phyloP scores from a whole-genome alignment of 179 eudicot species.

The Pouteria campechiana region DNA sequence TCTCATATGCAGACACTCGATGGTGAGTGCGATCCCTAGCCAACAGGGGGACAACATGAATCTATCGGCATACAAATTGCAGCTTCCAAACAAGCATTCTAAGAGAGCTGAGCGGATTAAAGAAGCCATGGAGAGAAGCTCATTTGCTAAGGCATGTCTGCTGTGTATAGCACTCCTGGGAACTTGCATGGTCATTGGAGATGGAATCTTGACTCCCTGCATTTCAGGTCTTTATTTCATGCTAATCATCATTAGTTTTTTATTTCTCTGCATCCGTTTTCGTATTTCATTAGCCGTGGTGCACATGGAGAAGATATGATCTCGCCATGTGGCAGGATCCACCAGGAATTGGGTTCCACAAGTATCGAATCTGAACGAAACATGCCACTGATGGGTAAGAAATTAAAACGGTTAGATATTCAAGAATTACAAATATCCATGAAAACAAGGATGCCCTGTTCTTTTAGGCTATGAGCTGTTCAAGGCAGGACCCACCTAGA shows the following conservation, averaged over 20 bases:
- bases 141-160: slow-evolving; percentile 11
- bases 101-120: slow-evolving; percentile 4
- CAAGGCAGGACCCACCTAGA: no score
- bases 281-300: no score
- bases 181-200: slow-evolving; percentile 30
- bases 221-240: slow-evolving; percentile 20
- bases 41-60: slow-evolving; percentile 9
- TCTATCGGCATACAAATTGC: slow-evolving; percentile 10
- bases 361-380: no score
- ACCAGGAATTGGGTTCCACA: no score
- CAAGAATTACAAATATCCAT: no score
- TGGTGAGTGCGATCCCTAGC: slow-evolving; percentile 16
- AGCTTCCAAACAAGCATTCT: background rate
- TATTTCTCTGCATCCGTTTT: no score
- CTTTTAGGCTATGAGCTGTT: no score
- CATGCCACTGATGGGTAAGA: no score
- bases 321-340: no score
- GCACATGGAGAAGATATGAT: no score
- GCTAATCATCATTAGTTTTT: background rate
- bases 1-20: slow-evolving; percentile 25
- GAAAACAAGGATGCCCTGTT: no score
- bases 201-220: slow-evolving; percentile 29
- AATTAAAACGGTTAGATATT: no score
- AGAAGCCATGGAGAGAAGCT: slow-evolving; percentile 4
- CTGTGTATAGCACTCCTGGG: slow-evolving; percentile 22